Evolutionary conservation across 257 asterid genomes (phyloP).

Genomic region (Fraxinus anomala): DNA sequence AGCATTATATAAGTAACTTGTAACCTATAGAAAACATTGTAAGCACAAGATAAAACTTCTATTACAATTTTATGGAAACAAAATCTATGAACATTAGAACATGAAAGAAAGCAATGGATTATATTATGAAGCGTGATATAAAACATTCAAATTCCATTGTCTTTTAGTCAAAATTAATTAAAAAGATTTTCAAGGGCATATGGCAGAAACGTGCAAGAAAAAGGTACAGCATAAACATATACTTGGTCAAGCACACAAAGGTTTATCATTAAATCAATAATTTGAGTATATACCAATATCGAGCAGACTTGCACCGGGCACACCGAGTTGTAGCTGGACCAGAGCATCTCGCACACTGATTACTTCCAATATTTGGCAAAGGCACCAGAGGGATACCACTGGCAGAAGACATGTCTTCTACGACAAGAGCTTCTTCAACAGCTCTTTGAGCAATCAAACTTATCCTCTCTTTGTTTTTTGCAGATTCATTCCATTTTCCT

Average conservation of each 20-base stretch:
- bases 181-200: background rate
- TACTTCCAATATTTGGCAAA: constrained; percentile 45
- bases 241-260: background rate
- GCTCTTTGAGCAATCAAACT: constrained; percentile 52
- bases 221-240: background rate
- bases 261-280: constrained; percentile 19
- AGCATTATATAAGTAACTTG: background rate
- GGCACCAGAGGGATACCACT: constrained; percentile 42
- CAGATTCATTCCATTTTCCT: constrained; percentile 75
- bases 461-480: constrained; percentile 55
- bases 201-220: background rate
- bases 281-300: constrained; percentile 67
- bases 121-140: background rate
- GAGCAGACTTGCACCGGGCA: constrained; percentile 75
- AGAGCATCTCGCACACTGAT: constrained; percentile 67
- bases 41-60: too few species aligned
- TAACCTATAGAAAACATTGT: background rate
- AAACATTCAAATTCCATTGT: background rate
- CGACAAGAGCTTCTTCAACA: constrained; percentile 54
- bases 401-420: constrained; percentile 49
- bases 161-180: background rate
- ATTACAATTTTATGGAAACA: background rate
- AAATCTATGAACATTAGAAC: background rate
- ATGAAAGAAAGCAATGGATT: background rate
- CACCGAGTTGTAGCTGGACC: constrained; percentile 75